These are phyloP conservation scores for Stipa capillata DNA, from an alignment of 176 grass and related monocot species.

Conservation along the genomic window DNA sequence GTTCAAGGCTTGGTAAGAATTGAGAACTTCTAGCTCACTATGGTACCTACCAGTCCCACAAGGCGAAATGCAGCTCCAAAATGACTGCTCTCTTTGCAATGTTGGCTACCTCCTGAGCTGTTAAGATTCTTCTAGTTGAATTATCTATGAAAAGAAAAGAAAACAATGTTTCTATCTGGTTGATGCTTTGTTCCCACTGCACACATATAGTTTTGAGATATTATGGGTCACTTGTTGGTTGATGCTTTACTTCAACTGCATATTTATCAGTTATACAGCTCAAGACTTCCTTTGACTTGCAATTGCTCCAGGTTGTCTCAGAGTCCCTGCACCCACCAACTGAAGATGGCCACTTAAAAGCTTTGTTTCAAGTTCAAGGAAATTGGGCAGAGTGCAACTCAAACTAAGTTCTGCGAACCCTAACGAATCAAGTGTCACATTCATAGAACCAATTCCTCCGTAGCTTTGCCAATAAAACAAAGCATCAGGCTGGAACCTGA, in stretches of 20 bases:
- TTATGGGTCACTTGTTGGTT: neutral
- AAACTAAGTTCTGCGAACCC: neutral
- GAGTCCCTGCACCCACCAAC: neutral
- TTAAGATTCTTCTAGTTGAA: slow-evolving; percentile 5
- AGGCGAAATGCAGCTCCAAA: neutral
- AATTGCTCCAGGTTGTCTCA: neutral
- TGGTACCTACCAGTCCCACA: neutral
- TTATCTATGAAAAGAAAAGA: neutral
- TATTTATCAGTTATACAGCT: neutral
- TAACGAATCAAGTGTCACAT: neutral
- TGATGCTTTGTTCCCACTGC: neutral
- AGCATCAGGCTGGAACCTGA: neutral
- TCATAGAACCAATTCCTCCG: neutral
- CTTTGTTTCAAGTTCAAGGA: slow-evolving; percentile 13
- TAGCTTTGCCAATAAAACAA: neutral
- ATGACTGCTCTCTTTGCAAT: neutral
- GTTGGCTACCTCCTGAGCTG: slow-evolving; percentile 6
- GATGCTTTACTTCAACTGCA: neutral
- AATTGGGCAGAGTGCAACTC: neutral
- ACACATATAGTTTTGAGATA: neutral
- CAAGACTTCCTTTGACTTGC: neutral
- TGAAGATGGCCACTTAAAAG: neutral
- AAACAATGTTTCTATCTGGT: neutral
- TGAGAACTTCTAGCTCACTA: slow-evolving; percentile 4
- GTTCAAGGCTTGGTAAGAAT: slow-evolving; percentile 11